These are phyloP conservation scores for Zygosaccharomyces rouxii DNA, from an alignment of 805 yeast genomes.

Conservation along the genomic window DNA sequence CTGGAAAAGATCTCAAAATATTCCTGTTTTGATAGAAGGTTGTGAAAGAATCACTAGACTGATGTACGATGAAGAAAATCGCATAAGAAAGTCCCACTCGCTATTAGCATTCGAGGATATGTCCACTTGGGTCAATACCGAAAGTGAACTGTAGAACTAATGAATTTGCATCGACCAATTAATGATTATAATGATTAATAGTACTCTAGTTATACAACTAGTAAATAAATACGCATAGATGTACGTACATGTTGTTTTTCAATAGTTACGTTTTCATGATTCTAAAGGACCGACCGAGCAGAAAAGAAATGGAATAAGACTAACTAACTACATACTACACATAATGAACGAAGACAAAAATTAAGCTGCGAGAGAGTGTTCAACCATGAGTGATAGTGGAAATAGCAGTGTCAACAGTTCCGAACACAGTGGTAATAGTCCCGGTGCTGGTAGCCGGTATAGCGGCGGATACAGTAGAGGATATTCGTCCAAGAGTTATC, in stretches of 20 bases:
- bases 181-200: not conserved
- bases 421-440: slow-evolving; percentile 1
- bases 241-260: too few relatives aligned
- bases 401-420: slow-evolving; percentile 2
- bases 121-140: slow-evolving; percentile 53
- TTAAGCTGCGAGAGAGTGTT: not conserved
- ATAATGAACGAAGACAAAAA: not conserved
- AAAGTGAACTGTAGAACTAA: slow-evolving; percentile 35
- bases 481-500: slow-evolving; percentile 9
- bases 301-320: not conserved
- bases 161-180: slow-evolving; percentile 1
- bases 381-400: slow-evolving; percentile 3
- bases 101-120: slow-evolving; percentile 58
- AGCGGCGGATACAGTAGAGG: slow-evolving; percentile 10
- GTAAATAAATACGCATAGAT: too few relatives aligned
- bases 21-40: slow-evolving; percentile 65
- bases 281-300: too few relatives aligned
- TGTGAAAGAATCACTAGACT: slow-evolving; percentile 64
- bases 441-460: slow-evolving; percentile 8
- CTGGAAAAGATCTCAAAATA: slow-evolving; percentile 42
- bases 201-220: not conserved
- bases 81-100: slow-evolving; percentile 53
- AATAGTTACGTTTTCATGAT: too few relatives aligned
- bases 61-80: slow-evolving; percentile 56
- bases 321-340: too few relatives aligned